Percentiles rank a stretch among this genome's conserved stretches.
Evolutionary conservation across 2,329 filamentous ascomycete genomes (phyloP).

Genomic region (Neofusicoccum parvum): DNA sequence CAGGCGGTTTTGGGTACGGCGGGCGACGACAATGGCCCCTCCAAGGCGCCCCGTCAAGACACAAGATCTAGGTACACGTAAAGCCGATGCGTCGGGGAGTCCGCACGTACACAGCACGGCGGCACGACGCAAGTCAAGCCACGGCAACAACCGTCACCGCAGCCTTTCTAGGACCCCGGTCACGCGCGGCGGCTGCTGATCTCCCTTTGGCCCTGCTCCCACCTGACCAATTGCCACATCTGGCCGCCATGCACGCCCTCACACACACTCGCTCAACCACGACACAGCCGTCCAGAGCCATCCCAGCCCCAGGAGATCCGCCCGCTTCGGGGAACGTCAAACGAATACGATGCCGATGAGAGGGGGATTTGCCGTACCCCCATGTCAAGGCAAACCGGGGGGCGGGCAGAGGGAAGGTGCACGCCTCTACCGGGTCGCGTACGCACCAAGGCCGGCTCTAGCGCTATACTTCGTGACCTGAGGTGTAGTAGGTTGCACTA

Average conservation of each 20-base stretch:
- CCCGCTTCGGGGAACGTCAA: background rate
- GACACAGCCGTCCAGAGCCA: background rate
- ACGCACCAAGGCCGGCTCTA: background rate
- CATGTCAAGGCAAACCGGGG: background rate
- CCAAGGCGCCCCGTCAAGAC: slow-evolving; percentile 5
- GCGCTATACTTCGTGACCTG: background rate
- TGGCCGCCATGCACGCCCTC: background rate
- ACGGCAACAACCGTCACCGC: slow-evolving; percentile 8
- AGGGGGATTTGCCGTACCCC: background rate
- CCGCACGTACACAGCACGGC: no score
- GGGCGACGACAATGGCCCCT: background rate
- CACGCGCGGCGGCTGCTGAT: slow-evolving; percentile 16
- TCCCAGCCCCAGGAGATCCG: background rate
- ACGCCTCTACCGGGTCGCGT: no score
- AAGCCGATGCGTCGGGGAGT: background rate
- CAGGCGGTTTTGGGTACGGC: background rate
- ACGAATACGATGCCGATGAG: slow-evolving; percentile 13
- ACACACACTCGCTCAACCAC: background rate
- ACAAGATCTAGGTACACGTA: background rate
- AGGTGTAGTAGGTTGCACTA: background rate
- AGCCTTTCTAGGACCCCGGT: background rate
- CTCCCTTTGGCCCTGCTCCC: background rate
- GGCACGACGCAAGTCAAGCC: background rate
- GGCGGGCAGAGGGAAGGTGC: background rate
- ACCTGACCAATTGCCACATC: background rate